phyloP scores from a whole-genome alignment of 2,329 filamentous ascomycete species.

The Aspergillus tanneri region DNA sequence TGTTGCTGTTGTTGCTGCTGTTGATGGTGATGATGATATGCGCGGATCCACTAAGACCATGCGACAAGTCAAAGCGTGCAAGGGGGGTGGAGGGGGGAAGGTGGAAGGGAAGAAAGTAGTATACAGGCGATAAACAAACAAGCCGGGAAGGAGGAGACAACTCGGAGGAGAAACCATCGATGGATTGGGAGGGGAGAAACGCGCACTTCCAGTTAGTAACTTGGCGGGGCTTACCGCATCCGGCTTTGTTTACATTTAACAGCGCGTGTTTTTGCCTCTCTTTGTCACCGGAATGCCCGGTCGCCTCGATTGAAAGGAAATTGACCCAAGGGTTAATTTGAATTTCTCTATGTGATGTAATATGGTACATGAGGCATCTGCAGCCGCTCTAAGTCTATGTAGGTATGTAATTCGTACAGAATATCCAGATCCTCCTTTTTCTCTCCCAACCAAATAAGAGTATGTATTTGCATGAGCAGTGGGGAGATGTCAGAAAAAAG shows the following conservation, averaged over 20 bases:
- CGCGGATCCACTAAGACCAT: constrained; percentile 35
- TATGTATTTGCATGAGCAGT: neutral
- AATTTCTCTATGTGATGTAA: neutral
- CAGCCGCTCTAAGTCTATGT: constrained; percentile 1
- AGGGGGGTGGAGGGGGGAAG: constrained; percentile 8
- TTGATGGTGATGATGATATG: constrained; percentile 26
- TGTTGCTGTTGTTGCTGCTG: neutral
- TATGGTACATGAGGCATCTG: neutral
- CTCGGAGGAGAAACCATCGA: constrained; percentile 9
- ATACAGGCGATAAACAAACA: neutral
- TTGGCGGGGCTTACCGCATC: constrained; percentile 18
- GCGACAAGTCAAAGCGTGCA: constrained; percentile 42
- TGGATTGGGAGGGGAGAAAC: constrained; percentile 12
- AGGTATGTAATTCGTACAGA: constrained; percentile 13
- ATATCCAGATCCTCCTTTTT: neutral
- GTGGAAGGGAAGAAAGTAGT: neutral
- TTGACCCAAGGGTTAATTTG: neutral
- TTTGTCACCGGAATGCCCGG: neutral
- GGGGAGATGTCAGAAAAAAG: neutral
- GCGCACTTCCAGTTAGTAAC: neutral
- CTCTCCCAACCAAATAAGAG: constrained; percentile 1
- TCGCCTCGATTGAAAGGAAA: neutral
- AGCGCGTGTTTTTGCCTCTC: constrained; percentile 7
- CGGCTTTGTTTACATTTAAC: constrained; percentile 25
- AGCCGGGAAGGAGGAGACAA: neutral